Percentiles rank a stretch among this genome's conserved stretches.
These are phyloP conservation scores for Rhodotorula babjevae DNA, from an alignment of 768 basidiomycete species.

Conservation along the genomic window DNA sequence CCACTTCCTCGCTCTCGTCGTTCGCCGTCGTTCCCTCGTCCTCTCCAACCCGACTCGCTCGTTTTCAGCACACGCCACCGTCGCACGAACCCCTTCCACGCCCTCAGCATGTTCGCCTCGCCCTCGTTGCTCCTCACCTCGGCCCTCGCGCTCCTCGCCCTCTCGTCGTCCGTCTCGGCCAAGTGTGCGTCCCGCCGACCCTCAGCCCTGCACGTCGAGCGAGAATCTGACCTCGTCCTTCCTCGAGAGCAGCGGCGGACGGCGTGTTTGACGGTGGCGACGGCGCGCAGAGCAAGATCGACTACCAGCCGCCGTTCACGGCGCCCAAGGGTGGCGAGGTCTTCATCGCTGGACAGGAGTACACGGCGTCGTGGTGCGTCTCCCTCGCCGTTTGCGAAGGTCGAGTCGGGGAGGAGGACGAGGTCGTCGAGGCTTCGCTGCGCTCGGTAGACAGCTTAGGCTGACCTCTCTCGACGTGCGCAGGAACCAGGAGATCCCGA, in stretches of 20 bases:
- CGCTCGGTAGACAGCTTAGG: too few relatives aligned
- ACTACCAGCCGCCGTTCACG: slow-evolving; percentile 26
- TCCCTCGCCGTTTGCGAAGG: too few relatives aligned
- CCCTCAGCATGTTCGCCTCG: background rate
- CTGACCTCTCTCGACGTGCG: too few relatives aligned
- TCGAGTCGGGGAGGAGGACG: too few relatives aligned
- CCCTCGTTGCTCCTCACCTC: background rate
- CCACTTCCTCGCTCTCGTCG: background rate
- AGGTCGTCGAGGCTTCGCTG: background rate
- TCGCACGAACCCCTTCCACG: background rate
- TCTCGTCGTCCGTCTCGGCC: background rate
- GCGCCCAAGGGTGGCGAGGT: slow-evolving; percentile 22
- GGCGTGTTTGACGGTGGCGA: slow-evolving; percentile 7
- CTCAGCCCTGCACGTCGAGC: background rate
- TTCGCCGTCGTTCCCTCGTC: background rate
- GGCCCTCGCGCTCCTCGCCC: background rate
- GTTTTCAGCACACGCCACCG: background rate
- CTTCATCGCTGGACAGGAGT: slow-evolving; percentile 2
- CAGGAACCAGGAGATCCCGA: slow-evolving; percentile 21
- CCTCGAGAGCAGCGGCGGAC: background rate
- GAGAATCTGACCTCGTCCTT: background rate
- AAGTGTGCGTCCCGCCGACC: background rate
- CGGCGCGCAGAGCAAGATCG: background rate
- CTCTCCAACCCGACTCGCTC: background rate
- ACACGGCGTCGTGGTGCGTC: slow-evolving; percentile 21